Conservation (phyloP, 2,329 filamentous ascomycete species). For the Botrytis hyacinthi region DNA sequence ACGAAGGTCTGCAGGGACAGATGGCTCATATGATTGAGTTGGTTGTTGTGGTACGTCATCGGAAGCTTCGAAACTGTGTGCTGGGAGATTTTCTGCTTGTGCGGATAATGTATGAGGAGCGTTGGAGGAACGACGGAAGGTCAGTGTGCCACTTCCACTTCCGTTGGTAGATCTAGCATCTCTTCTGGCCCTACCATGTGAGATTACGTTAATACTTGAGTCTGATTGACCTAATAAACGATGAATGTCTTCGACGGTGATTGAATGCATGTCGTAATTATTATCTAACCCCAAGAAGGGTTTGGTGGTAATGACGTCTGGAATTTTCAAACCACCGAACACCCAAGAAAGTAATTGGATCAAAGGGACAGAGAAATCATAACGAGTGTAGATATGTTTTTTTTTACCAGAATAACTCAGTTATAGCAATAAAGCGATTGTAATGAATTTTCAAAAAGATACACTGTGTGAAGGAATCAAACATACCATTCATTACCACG, state of each 20-base stretch:
- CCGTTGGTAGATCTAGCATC: conserved; percentile 55
- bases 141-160: conserved; percentile 47
- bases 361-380: neutral
- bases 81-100: conserved; percentile 30
- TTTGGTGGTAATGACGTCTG: conserved; percentile 11
- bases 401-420: neutral
- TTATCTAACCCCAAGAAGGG: neutral
- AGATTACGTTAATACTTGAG: neutral
- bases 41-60: conserved; percentile 32
- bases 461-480: neutral
- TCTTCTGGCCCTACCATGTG: conserved; percentile 52
- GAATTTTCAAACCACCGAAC: neutral
- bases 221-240: neutral
- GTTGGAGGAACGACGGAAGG: conserved; percentile 62
- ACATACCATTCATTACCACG: conserved; percentile 70
- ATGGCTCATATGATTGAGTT: conserved; percentile 45
- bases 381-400: neutral
- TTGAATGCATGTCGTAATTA: neutral
- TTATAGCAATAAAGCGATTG: neutral
- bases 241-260: neutral
- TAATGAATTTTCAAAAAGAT: neutral
- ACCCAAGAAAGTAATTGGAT: neutral
- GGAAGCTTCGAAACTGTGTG: conserved; percentile 29
- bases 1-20: conserved; percentile 35
- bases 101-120: conserved; percentile 46